Percentiles rank a stretch among this genome's conserved stretches.
Conservation (phyloP, 2,329 filamentous ascomycete species). For the Chaetomiaceae sp. region DNA sequence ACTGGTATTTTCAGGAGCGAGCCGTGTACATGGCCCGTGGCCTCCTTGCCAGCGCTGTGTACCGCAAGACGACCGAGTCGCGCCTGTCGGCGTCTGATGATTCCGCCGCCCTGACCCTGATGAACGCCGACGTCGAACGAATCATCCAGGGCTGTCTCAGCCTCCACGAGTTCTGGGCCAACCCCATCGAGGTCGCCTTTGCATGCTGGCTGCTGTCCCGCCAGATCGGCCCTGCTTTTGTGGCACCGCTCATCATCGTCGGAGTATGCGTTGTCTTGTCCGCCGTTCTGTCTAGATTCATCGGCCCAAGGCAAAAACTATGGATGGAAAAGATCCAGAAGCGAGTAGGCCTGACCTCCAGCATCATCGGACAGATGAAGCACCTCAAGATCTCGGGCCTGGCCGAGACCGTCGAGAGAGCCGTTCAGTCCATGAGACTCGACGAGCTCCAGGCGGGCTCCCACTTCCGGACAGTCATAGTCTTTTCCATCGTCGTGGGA, state of each 20-base stretch:
- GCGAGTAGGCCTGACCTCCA: slow-evolving; percentile 37
- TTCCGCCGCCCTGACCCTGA: slow-evolving; percentile 34
- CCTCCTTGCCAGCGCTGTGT: slow-evolving; percentile 29
- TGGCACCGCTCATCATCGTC: slow-evolving; percentile 31
- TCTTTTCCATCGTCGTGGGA: slow-evolving; percentile 27
- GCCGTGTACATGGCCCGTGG: slow-evolving; percentile 30
- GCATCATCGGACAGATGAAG: slow-evolving; percentile 41
- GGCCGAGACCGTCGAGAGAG: slow-evolving; percentile 22
- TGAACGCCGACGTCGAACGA: slow-evolving; percentile 37
- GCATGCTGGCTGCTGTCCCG: slow-evolving; percentile 32
- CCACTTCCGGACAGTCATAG: slow-evolving; percentile 27
- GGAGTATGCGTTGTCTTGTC: slow-evolving; percentile 22
- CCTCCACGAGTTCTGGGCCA: slow-evolving; percentile 36
- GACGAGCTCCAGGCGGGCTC: slow-evolving; percentile 30
- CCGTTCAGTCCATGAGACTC: slow-evolving; percentile 27
- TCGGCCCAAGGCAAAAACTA: slow-evolving; percentile 27
- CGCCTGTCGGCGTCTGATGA: slow-evolving; percentile 25
- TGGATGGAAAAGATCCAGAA: slow-evolving; percentile 43
- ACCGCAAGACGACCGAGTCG: slow-evolving; percentile 31
- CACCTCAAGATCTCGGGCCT: slow-evolving; percentile 42
- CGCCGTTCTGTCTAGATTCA: slow-evolving; percentile 16
- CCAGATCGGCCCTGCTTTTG: slow-evolving; percentile 31
- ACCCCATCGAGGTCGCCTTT: slow-evolving; percentile 30
- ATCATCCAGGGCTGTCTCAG: slow-evolving; percentile 29
- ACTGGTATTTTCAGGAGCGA: slow-evolving; percentile 31